Conservation (phyloP, 176 grass and related monocot species). For the Avena sativa region DNA sequence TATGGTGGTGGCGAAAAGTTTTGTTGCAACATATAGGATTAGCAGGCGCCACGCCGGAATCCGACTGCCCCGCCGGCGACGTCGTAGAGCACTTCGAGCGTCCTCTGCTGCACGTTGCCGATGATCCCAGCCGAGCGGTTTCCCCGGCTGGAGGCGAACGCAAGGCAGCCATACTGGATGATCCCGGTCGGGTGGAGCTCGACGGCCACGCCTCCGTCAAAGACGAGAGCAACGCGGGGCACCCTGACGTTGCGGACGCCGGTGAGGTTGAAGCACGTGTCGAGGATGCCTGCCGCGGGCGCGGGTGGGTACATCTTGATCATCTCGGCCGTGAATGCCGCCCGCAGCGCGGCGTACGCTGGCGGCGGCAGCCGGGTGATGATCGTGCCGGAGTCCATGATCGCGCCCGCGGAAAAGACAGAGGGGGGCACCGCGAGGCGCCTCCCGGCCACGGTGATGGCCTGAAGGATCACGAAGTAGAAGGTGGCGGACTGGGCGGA, state of each 20-base stretch:
- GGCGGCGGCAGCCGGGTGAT: constrained; percentile 60
- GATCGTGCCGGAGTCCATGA: constrained; percentile 88
- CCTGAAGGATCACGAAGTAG: constrained; percentile 65
- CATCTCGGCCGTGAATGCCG: constrained; percentile 60
- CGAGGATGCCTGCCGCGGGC: constrained; percentile 52
- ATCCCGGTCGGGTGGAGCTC: neutral
- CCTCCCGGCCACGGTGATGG: constrained; percentile 65
- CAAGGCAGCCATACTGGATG: neutral
- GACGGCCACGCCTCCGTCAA: neutral
- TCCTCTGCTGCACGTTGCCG: constrained; percentile 70
- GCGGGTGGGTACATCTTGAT: constrained; percentile 49
- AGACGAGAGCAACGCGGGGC: constrained; percentile 30
- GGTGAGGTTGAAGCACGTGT: constrained; percentile 66
- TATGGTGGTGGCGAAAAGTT: neutral
- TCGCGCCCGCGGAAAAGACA: constrained; percentile 57
- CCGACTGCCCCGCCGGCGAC: constrained; percentile 51
- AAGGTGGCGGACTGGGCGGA: constrained; percentile 51
- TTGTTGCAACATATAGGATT: neutral
- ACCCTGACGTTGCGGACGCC: constrained; percentile 10
- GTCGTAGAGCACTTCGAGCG: constrained; percentile 55
- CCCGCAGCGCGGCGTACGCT: constrained; percentile 70
- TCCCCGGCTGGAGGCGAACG: neutral
- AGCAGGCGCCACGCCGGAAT: constrained; percentile 54
- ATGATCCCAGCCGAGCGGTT: constrained; percentile 33
- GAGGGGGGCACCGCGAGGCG: constrained; percentile 35